phyloP scores from a whole-genome alignment of 352 stramenopile species.

The Poterioochromonas sp. region DNA sequence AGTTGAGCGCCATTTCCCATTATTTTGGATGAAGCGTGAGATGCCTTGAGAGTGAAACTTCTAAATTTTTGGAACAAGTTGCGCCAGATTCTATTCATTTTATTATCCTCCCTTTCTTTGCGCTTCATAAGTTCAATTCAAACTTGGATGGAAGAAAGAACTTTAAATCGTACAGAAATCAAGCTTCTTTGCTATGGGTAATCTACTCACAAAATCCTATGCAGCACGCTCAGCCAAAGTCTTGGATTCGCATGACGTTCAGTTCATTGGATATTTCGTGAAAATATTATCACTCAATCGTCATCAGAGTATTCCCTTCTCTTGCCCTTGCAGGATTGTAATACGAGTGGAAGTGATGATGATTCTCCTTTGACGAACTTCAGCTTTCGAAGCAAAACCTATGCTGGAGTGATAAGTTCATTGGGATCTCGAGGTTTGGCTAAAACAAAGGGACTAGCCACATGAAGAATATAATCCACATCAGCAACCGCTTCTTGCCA shows the following conservation, averaged over 20 bases:
- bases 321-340: neutral
- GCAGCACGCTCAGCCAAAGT: neutral
- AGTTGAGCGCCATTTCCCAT: too few relatives aligned
- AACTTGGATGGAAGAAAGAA: neutral
- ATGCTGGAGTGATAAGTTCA: conserved; percentile 19
- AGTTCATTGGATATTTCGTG: neutral
- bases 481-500: conserved; percentile 13
- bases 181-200: neutral
- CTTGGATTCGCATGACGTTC: neutral
- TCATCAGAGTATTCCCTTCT: neutral
- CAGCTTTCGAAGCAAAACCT: neutral
- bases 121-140: too few relatives aligned
- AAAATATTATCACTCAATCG: neutral
- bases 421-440: conserved; percentile 12
- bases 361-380: neutral
- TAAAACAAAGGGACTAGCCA: neutral
- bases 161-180: neutral
- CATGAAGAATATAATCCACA: conserved; percentile 20
- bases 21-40: too few relatives aligned
- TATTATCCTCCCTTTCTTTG: too few relatives aligned
- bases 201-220: neutral
- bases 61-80: too few relatives aligned
- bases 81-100: too few relatives aligned
- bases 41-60: too few relatives aligned
- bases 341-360: neutral